Evolutionary conservation across 805 yeast genomes (phyloP).

Genomic region (Teunomyces pallodes): DNA sequence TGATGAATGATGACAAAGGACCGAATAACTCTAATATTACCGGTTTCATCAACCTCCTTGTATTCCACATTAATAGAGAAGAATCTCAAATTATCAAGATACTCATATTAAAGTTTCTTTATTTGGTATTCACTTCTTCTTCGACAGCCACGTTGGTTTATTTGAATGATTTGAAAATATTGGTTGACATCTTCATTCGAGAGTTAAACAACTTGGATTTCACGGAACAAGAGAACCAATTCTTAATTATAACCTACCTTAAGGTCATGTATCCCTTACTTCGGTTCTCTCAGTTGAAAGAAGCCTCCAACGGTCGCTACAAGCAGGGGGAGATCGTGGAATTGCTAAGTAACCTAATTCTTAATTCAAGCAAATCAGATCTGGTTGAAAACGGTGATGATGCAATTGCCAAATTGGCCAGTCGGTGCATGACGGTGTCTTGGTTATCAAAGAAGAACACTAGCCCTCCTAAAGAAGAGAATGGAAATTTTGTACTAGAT

Average conservation of each 20-base stretch:
- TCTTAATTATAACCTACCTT: constrained; percentile 47
- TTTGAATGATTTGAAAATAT: constrained; percentile 78
- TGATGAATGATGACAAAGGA: constrained; percentile 34
- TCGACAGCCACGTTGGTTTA: constrained; percentile 68
- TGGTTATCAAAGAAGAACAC: constrained; percentile 21
- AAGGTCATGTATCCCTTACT: constrained; percentile 73
- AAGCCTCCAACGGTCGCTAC: constrained; percentile 46
- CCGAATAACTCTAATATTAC: constrained; percentile 39
- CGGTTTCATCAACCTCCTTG: constrained; percentile 62
- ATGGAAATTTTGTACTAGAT: not conserved
- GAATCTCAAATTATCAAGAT: constrained; percentile 69
- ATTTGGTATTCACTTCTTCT: constrained; percentile 66
- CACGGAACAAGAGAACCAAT: constrained; percentile 58
- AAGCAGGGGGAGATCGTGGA: constrained; percentile 53
- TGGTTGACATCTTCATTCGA: constrained; percentile 78
- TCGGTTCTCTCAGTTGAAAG: constrained; percentile 56
- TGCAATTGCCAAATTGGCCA: constrained; percentile 30
- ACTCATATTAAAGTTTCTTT: constrained; percentile 74
- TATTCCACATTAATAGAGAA: constrained; percentile 69
- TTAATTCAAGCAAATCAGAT: constrained; percentile 11
- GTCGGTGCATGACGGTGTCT: constrained; percentile 30
- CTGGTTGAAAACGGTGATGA: constrained; percentile 12
- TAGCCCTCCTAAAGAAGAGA: not conserved
- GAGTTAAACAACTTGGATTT: constrained; percentile 70
- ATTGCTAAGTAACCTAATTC: constrained; percentile 48